Evolutionary conservation across 805 yeast species (phyloP), one percentile per base, ranked within the genome.

Genomic region (Candida dendrica): DNA sequence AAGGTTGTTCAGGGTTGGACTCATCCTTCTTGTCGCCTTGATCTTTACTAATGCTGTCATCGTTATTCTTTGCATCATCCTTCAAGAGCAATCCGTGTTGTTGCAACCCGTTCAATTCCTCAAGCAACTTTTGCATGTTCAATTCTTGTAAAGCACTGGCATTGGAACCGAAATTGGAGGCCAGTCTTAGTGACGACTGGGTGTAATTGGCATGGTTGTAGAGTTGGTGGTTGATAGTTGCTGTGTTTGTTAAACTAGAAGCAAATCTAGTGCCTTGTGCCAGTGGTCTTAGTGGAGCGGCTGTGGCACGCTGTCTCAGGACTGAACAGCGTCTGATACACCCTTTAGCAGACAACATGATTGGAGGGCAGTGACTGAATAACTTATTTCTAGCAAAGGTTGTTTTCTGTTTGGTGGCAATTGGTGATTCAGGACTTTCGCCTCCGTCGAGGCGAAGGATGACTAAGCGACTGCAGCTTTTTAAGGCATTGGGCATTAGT

Each of bases 41-140:
- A 31, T 20, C 20, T 19, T 37, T 39, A 19, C 18, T 19, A 13
- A 13, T 29, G 14, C 27, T 30, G n/a, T 33, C 32, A n/a, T 22
- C 17, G 22, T 34, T 19, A 32, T 15, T 16, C 19, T 32, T 32
- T 17, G 17, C 4, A 32, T 32, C 34, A 32, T 32, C 34, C 34
- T 32, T 32, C 34, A 32, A 13, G 6, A 32, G 15, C 11, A 32
- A 17, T 14, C 27, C 16, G 6, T 37, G 14, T 16, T 33, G n/a
- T 17, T 37, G 29, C 27, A 56, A 38, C 3, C 56, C 59, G 31
- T 55, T 55, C 43, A 53, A 40, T 35, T 53, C 47, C 39, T 55
- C 56, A 13, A 55, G 41, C 0, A 55, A 36, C 4, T 49, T 48
- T 3, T 44, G 39, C 52, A 52, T 45, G 4, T 52, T 44, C 2